Percentiles rank a stretch among this genome's conserved stretches.
Evolutionary conservation across 306 rosid genomes (phyloP).

Genomic region (Fragaria nilgerrensis): DNA sequence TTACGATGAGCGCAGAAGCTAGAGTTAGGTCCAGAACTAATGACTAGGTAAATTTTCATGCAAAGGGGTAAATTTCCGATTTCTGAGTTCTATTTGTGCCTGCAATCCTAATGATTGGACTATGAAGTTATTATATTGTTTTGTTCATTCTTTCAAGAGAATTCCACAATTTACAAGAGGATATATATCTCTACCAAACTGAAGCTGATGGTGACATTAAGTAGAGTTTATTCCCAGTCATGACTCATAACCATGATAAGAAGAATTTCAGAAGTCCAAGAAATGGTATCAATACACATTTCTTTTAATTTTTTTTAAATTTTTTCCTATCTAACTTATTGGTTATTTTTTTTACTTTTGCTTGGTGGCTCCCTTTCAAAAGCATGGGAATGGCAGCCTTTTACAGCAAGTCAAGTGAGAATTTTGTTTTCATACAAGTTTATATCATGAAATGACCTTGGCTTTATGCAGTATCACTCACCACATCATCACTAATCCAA

Average conservation of each 20-base stretch:
- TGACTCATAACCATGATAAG: slow-evolving; percentile 6
- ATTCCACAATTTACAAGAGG: slow-evolving; percentile 22
- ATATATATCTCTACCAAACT: slow-evolving; percentile 6
- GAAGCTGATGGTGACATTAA: slow-evolving; percentile 11
- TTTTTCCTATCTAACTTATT: background rate
- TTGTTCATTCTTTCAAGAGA: background rate
- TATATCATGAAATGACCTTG: slow-evolving; percentile 3
- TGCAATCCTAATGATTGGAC: slow-evolving; percentile 5
- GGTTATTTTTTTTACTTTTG: slow-evolving; percentile 10
- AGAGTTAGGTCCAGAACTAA: background rate
- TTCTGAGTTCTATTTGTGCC: background rate
- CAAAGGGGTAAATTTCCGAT: background rate
- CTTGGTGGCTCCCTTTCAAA: slow-evolving; percentile 36
- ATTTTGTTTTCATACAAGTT: slow-evolving; percentile 17
- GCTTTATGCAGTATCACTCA: slow-evolving; percentile 4
- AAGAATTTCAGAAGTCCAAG: slow-evolving; percentile 10
- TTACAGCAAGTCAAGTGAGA: slow-evolving; percentile 34
- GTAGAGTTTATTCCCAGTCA: background rate
- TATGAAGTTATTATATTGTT: slow-evolving; percentile 7
- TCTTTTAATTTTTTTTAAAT: background rate
- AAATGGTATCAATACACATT: slow-evolving; percentile 3
- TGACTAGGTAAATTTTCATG: background rate
- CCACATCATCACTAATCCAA: background rate
- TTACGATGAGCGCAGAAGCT: slow-evolving; percentile 1
- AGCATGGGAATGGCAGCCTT: slow-evolving; percentile 71